Evolutionary conservation across 305 asterid genomes (phyloP).

Genomic region (Fraxinus sp.): DNA sequence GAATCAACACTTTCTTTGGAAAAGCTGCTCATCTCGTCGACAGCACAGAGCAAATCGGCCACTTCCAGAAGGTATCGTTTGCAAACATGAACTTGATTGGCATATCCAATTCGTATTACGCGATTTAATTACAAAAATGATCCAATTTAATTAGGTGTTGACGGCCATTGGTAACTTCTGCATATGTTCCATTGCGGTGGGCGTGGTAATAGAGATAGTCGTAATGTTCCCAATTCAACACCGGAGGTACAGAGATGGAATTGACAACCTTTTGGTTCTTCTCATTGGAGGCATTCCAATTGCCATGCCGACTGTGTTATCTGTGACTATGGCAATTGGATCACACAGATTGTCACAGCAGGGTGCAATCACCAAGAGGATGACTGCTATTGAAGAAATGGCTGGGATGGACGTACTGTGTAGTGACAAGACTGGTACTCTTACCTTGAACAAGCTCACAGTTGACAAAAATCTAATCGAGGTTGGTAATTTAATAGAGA

Average conservation of each 20-base stretch:
- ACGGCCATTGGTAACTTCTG: slow-evolving; percentile 46
- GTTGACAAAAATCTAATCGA: slow-evolving; percentile 58
- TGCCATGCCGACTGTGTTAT: slow-evolving; percentile 42
- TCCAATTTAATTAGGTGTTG: slow-evolving; percentile 27
- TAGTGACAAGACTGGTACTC: slow-evolving; percentile 77
- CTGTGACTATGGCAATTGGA: slow-evolving; percentile 48
- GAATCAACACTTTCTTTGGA: slow-evolving; percentile 43
- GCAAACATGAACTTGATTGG: neutral
- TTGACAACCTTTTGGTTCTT: slow-evolving; percentile 42
- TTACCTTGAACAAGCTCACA: slow-evolving; percentile 64
- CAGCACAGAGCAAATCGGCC: slow-evolving; percentile 35
- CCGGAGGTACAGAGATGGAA: slow-evolving; percentile 29
- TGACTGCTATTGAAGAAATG: slow-evolving; percentile 79
- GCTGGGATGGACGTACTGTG: slow-evolving; percentile 81
- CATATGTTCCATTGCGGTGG: slow-evolving; percentile 43
- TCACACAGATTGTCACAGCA: slow-evolving; percentile 45
- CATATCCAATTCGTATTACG: neutral
- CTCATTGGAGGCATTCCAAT: slow-evolving; percentile 42
- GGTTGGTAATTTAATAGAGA: slow-evolving; percentile 18
- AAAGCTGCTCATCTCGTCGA: slow-evolving; percentile 47
- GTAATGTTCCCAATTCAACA: slow-evolving; percentile 31
- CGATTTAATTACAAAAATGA: neutral
- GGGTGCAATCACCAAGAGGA: slow-evolving; percentile 58
- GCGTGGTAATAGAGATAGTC: slow-evolving; percentile 37
- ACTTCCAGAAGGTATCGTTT: slow-evolving; percentile 33